Percentiles rank a stretch among this genome's conserved stretches.
phyloP scores from a whole-genome alignment of 768 basidiomycete genomes.

The Lyophyllum shimeji region DNA sequence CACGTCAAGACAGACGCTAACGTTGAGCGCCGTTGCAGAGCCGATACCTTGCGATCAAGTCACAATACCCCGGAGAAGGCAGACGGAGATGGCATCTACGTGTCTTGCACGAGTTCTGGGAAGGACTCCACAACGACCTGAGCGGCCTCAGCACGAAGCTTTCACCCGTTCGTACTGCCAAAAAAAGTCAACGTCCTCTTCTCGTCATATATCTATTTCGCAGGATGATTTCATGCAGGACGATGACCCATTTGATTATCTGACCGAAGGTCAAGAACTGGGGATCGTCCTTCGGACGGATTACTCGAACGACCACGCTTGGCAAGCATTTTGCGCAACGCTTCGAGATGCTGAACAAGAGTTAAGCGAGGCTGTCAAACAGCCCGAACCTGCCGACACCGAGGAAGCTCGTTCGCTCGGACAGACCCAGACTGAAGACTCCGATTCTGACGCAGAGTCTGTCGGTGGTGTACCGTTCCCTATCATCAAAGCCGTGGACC shows the following conservation, averaged over 20 bases:
- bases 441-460: conserved; percentile 33
- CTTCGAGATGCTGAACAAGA: conserved; percentile 61
- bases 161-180: background rate
- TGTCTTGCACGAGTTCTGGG: conserved; percentile 52
- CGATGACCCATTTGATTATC: conserved; percentile 53
- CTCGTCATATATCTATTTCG: background rate
- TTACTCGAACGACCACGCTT: conserved; percentile 65
- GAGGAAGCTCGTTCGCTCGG: background rate
- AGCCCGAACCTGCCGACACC: background rate
- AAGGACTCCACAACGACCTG: conserved; percentile 2
- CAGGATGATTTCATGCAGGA: conserved; percentile 35
- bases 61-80: conserved; percentile 49
- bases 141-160: background rate
- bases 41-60: conserved; percentile 45
- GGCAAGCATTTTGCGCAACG: conserved; percentile 51
- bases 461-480: conserved; percentile 27
- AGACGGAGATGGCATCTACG: conserved; percentile 56
- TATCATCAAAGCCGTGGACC: conserved; percentile 52
- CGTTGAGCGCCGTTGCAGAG: conserved; percentile 22
- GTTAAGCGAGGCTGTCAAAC: conserved; percentile 30
- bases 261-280: conserved; percentile 46
- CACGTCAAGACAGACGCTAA: background rate
- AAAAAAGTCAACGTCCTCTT: background rate
- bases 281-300: conserved; percentile 76
- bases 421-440: conserved; percentile 25